Conservation (phyloP, 768 basidiomycete genomes). For the Dentipellis fragilis region DNA sequence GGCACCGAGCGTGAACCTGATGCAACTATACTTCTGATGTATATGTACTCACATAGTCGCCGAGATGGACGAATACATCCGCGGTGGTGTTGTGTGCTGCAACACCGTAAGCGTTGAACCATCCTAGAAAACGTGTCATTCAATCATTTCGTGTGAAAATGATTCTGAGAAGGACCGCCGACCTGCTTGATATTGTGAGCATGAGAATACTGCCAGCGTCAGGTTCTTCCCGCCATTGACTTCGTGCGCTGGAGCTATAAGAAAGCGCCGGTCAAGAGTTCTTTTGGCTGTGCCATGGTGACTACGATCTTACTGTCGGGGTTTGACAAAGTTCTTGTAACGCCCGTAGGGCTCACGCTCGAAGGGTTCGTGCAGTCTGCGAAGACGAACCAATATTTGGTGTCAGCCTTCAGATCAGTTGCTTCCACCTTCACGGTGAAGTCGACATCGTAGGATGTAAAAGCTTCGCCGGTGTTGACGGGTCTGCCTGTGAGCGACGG, state of each 20-base stretch:
- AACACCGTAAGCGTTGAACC: slow-evolving; percentile 52
- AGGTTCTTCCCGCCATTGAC: slow-evolving; percentile 46
- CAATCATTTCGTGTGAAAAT: background rate
- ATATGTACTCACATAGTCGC: slow-evolving; percentile 41
- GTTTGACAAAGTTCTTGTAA: slow-evolving; percentile 39
- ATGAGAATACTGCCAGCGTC: slow-evolving; percentile 49
- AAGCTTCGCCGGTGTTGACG: slow-evolving; percentile 37
- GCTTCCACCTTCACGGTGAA: slow-evolving; percentile 55
- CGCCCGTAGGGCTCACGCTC: slow-evolving; percentile 36
- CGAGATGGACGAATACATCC: slow-evolving; percentile 47
- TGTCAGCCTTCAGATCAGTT: slow-evolving; percentile 36
- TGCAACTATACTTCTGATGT: background rate
- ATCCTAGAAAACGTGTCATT: slow-evolving; percentile 24
- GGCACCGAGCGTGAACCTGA: background rate
- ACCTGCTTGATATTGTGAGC: slow-evolving; percentile 45
- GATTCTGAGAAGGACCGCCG: slow-evolving; percentile 1
- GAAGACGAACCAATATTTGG: slow-evolving; percentile 46
- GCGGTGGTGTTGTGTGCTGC: slow-evolving; percentile 42
- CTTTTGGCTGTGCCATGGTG: background rate
- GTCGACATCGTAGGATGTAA: slow-evolving; percentile 48
- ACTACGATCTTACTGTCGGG: slow-evolving; percentile 30
- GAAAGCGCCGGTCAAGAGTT: background rate
- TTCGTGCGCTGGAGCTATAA: slow-evolving; percentile 31
- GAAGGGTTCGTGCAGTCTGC: slow-evolving; percentile 39
- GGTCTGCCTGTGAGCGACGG: slow-evolving; percentile 24